A percentile compares a stretch with the other conserved stretches of the same genome.
Evolutionary conservation across 257 asterid species (phyloP).

Genomic region (Jacaranda copaia): DNA sequence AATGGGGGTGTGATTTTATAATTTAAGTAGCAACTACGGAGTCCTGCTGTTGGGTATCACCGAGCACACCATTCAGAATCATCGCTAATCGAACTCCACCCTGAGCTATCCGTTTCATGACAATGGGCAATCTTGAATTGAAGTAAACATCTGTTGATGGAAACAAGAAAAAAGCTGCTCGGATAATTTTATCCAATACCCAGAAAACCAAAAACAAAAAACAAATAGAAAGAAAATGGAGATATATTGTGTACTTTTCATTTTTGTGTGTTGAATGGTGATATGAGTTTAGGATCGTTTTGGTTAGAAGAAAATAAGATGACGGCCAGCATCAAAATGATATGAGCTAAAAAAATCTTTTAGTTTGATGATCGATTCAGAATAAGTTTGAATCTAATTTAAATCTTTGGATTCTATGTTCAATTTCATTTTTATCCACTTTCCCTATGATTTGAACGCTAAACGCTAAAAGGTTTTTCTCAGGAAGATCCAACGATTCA

Average conservation of each 20-base stretch:
- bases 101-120: constrained; percentile 89
- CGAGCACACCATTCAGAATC: constrained; percentile 71
- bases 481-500: no score
- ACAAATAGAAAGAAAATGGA: not conserved
- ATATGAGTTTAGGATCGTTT: no score
- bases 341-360: no score
- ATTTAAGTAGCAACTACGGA: constrained; percentile 39
- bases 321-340: no score
- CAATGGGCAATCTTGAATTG: constrained; percentile 75
- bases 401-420: no score
- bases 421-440: no score
- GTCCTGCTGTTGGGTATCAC: constrained; percentile 41
- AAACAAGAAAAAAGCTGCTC: not conserved
- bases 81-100: constrained; percentile 93
- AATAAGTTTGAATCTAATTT: no score
- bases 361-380: no score
- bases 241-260: not conserved
- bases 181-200: not conserved
- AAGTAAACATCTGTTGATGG: constrained; percentile 67
- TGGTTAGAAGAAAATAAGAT: no score
- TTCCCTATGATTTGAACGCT: no score
- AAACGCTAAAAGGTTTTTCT: no score
- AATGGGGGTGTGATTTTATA: not conserved
- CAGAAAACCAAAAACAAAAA: not conserved
- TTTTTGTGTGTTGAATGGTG: no score